Evolutionary conservation across 176 grass and related monocot species (phyloP).

Genomic region (Neostapfia colusana): DNA sequence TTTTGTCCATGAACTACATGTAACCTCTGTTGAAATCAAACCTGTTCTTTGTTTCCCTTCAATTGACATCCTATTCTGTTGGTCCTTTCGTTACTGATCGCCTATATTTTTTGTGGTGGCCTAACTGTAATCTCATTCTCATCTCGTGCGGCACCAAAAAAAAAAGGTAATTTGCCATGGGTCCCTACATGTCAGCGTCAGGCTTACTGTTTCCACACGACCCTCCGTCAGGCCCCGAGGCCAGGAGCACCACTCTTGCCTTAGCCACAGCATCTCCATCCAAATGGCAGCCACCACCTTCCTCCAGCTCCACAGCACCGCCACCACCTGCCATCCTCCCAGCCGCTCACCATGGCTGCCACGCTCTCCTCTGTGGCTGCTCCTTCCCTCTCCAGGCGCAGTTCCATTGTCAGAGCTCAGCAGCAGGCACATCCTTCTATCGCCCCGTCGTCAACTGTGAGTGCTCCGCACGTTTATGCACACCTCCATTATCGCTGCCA

Average conservation of each 20-base stretch:
- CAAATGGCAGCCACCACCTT: constrained; percentile 42
- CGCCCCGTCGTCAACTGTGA: constrained; percentile 46
- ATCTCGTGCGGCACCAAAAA: not conserved
- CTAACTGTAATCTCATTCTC: not conserved
- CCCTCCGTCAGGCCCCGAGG: not conserved
- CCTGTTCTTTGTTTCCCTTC: not conserved
- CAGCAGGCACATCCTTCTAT: constrained; percentile 15
- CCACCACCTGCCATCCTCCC: constrained; percentile 31
- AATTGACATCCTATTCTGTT: not conserved
- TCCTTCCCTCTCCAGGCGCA: constrained; percentile 58
- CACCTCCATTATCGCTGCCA: not conserved
- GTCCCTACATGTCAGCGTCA: constrained; percentile 9
- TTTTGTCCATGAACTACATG: not conserved
- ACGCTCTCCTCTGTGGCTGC: constrained; percentile 54
- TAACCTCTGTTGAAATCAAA: not conserved
- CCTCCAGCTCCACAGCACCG: constrained; percentile 5
- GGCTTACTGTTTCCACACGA: constrained; percentile 29
- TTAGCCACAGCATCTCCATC: constrained; percentile 44
- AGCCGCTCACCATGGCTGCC: constrained; percentile 51
- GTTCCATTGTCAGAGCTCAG: constrained; percentile 39
- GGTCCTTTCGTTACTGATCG: not conserved
- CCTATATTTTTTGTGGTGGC: not conserved
- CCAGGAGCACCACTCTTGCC: constrained; percentile 43
- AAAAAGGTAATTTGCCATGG: not conserved
- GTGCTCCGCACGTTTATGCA: not conserved